These are phyloP conservation scores for Kurtzmaniella quercitrusa DNA, from an alignment of 1,139 yeast species.

Conservation along the genomic window DNA sequence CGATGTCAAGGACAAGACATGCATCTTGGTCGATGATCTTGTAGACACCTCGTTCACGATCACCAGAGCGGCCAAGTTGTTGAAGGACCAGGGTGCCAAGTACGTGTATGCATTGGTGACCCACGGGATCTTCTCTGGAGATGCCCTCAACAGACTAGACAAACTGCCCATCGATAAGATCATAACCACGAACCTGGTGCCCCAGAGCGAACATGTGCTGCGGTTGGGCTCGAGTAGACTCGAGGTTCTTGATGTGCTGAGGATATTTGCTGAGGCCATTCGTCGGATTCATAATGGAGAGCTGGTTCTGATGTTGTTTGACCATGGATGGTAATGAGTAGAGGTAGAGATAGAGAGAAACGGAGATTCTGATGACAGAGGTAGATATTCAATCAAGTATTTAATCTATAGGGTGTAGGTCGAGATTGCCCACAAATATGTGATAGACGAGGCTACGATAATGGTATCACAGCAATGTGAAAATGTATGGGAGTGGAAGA, in stretches of 20 bases:
- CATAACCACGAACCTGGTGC: constrained; percentile 90
- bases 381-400: too few species aligned
- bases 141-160: constrained; percentile 71
- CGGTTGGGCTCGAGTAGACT: constrained; percentile 54
- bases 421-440: too few species aligned
- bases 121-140: constrained; percentile 91
- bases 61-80: constrained; percentile 83
- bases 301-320: constrained; percentile 88
- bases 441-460: too few species aligned
- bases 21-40: constrained; percentile 86
- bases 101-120: constrained; percentile 86
- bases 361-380: too few species aligned
- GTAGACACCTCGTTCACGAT: constrained; percentile 93
- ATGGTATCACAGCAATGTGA: too few species aligned
- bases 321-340: constrained; percentile 61
- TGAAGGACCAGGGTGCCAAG: constrained; percentile 89
- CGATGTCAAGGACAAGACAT: constrained; percentile 77
- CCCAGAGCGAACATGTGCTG: constrained; percentile 60
- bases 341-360: background rate
- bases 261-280: constrained; percentile 89
- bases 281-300: constrained; percentile 97
- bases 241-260: constrained; percentile 83
- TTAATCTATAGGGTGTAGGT: too few species aligned
- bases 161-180: constrained; percentile 75
- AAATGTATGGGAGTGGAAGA: too few species aligned